Base-by-base conservation (phyloP, 768 basidiomycete genomes). In the Lactarius vividus region DNA sequence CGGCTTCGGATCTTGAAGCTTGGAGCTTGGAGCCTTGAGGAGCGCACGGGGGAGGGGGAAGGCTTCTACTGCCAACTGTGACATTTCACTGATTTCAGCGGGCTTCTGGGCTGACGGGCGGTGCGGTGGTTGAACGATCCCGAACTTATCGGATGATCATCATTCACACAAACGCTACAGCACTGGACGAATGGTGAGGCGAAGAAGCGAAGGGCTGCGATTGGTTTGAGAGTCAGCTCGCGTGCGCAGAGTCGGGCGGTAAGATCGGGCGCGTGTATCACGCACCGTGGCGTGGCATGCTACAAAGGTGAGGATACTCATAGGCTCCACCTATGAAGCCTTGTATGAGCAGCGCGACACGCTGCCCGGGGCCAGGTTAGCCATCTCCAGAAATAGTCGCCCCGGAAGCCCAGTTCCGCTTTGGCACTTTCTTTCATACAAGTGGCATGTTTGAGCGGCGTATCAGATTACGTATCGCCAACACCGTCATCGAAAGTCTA, bases 231-330 rank as follows among this genome's bases (percentile, higher is more conserved):
- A 23, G n/a, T 5, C 46, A 23, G 13, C 11, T 49, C 13, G 46
- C 11, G 23, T 49, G 46, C 11, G 11, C 11, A 4, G 49, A 52
- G 49, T 52, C 6, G 11, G 13, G 49, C 5, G 46, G 46, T 49
- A 7, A 15, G 15, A 52, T 52, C 49, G 49, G 49, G 13, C 15
- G 49, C 49, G 26, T 52, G 49, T 28, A 15, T 52, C 26, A 23
- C 49, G 49, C 49, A 52, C 49, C 49, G 49, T 52, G 49, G 49
- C 49, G 49, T 13, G 15, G 26, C 49, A 52, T 52, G 49, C 49
- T 52, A 26, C 49, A 26, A 26, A 26, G 49, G 49, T 26, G 49
- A 52, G 49, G 49, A 52, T 6, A 15, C 11, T 13, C 4, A 23
- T 49, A 20, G n/a, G 4, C 26, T 23, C 11, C 13, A 23, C 23